phyloP scores from a whole-genome alignment of 495 filamentous ascomycete genomes.

The Zalerion maritima region DNA sequence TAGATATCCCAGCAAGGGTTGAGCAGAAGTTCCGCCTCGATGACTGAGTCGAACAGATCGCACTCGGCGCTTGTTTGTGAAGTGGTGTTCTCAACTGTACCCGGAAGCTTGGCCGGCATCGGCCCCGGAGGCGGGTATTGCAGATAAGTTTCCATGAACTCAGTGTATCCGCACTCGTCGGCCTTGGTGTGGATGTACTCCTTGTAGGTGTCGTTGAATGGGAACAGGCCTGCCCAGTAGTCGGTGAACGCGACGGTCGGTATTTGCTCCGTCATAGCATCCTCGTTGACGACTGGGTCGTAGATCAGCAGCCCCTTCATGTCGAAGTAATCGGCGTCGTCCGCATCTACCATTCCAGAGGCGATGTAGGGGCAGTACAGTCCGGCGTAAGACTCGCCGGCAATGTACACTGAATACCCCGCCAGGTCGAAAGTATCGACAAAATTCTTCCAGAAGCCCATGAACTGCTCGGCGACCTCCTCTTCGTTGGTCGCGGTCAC shows the following conservation, averaged over 20 bases:
- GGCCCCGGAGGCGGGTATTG: constrained; percentile 50
- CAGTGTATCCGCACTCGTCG: constrained; percentile 49
- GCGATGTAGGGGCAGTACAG: constrained; percentile 71
- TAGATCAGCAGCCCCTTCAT: constrained; percentile 54
- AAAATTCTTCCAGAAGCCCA: constrained; percentile 57
- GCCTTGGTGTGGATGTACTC: constrained; percentile 37
- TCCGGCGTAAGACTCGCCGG: constrained; percentile 61
- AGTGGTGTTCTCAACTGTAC: constrained; percentile 9
- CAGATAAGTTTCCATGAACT: constrained; percentile 45
- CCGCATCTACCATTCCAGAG: constrained; percentile 52
- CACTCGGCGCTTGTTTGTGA: constrained; percentile 27
- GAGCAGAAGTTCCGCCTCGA: constrained; percentile 34
- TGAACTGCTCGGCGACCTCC: constrained; percentile 53
- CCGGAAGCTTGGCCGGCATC: constrained; percentile 29
- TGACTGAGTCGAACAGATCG: constrained; percentile 41
- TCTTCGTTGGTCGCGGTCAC: constrained; percentile 46
- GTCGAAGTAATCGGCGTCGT: constrained; percentile 53
- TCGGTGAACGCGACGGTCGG: constrained; percentile 47
- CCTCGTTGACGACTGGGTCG: constrained; percentile 46
- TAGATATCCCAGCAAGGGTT: constrained; percentile 80
- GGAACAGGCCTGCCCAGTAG: constrained; percentile 44
- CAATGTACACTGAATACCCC: constrained; percentile 48
- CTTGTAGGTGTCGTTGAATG: constrained; percentile 53
- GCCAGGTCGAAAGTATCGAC: constrained; percentile 52
- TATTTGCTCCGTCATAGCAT: constrained; percentile 34